Conservation (phyloP, 1,284 basidiomycete genomes). For the Lignosus rhinocerotis region DNA sequence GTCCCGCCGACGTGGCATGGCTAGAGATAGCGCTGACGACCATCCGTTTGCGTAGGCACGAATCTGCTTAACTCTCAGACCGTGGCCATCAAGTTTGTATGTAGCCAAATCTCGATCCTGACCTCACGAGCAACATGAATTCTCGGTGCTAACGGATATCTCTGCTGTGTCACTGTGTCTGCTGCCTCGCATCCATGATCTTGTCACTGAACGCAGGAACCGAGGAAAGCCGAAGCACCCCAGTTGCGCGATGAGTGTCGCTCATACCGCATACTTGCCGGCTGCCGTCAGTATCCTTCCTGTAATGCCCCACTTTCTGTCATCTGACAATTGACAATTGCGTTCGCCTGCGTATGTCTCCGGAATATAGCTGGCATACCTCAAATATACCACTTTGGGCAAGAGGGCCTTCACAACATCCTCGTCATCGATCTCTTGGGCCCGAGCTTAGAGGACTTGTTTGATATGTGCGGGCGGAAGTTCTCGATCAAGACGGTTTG, state of each 20-base stretch:
- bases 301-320: background rate
- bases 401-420: slow-evolving; percentile 97
- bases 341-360: background rate
- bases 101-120: slow-evolving; percentile 35
- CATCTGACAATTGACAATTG: background rate
- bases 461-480: slow-evolving; percentile 95
- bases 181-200: slow-evolving; percentile 5
- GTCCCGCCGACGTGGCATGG: slow-evolving; percentile 2
- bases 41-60: slow-evolving; percentile 58
- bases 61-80: slow-evolving; percentile 95
- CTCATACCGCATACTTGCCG: slow-evolving; percentile 93
- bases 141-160: slow-evolving; percentile 1
- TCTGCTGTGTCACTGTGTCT: slow-evolving; percentile 1
- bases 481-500: slow-evolving; percentile 95
- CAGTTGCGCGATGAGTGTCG: slow-evolving; percentile 96
- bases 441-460: slow-evolving; percentile 90
- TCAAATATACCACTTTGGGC: slow-evolving; percentile 97
- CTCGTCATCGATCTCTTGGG: slow-evolving; percentile 95
- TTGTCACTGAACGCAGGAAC: slow-evolving; percentile 62
- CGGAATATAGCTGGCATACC: slow-evolving; percentile 74
- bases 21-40: background rate
- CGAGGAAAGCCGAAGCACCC: slow-evolving; percentile 93
- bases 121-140: background rate
- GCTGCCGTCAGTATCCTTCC: slow-evolving; percentile 72
- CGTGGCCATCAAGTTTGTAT: slow-evolving; percentile 97